Evolutionary conservation across 2,329 filamentous ascomycete genomes (phyloP), one percentile per base, ranked within the genome.

Genomic region (Tolypocladium paradoxum): DNA sequence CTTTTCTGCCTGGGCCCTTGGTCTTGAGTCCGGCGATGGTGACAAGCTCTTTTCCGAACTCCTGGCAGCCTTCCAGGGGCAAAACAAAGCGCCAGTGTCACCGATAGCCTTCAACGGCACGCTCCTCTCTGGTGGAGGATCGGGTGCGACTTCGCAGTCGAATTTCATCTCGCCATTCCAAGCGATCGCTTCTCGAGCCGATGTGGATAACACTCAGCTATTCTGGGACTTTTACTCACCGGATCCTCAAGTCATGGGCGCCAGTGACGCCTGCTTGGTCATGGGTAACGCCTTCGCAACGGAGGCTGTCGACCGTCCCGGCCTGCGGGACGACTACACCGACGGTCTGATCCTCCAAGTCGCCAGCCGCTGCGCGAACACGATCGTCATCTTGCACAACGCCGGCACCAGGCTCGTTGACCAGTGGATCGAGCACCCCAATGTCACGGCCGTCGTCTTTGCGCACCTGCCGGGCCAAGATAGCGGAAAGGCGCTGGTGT

Each of bases 261-360:
- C 57, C 4, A 74, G 76, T 1, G 77, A 90, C 60, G 75, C 88
- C 6, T 93, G 89, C 57, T 67, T 85, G 2, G 80, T 85, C 0
- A 80, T 86, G 57, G 78, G 81, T 58, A 87, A 86, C 62, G 78
- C 76, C 8, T 88, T 85, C 66, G 81, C 85, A 1, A 83, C 85
- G 1, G 89, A 95, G 68, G 87, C 85, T 1, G 85, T 77, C 57
- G 77, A 88, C 54, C 75, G 82, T 48, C 72, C 79, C 0, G 75
- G 74, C 7, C 71, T 88, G 38, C 75, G 76, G 34, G 88, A 92
- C 62, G 84, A 85, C 55, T 81, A 80, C 50, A 83, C 79, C 1
- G 82, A 87, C 56, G 67, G 65, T 0, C 68, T 86, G 0, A 74
- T 86, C 43, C 67, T 67, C 1, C 74, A 78, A 48, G 80, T 86